Evolutionary conservation across 2,329 filamentous ascomycete genomes (phyloP), one percentile per base, ranked within the genome.

Genomic region (Pyrenophora seminiperda): DNA sequence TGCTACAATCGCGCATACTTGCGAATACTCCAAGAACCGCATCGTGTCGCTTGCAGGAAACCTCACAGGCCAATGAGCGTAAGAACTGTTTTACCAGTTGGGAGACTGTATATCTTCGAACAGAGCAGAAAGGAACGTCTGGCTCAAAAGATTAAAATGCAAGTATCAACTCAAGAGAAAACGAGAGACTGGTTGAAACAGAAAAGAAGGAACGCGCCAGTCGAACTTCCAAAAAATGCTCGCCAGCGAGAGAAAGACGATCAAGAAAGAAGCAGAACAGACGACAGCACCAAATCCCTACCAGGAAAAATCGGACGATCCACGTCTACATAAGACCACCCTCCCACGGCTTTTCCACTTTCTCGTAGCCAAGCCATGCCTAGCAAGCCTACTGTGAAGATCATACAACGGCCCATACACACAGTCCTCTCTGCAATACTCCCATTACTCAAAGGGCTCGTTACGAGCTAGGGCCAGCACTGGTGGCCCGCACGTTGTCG

Each of bases 1-100:
- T 14, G 59, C 24, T 20, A 62, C 42, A 24, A 65, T 44, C 32
- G 51, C 43, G 33, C 53, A 52, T 7, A 50, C 53, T 57, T 33
- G 17, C 32, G 62, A 24, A 33, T 55, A n/a, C 7, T 19, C 32
- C 30, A 61, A 50, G 5, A 62, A 36, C 24, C 39, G 51, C 61
- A 63, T 61, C 15, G 24, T 51, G 49, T 7, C 20, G 20, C 20
- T 4, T 22, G 4, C 20, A 22, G 20, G 7, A 22, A 22, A 22
- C 20, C 20, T 4, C 9, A 27, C 24, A 27, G 9, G 13, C 24
- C 9, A 27, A 27, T 4, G 24, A 27, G 24, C 5, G 9, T 27
- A 11, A 11, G 24, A 27, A 27, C 7, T 11, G 24, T 27, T 27
- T 11, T 11, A 27, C 7, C 24, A 9, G 24, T 3, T 10, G 24